phyloP scores from a whole-genome alignment of 371 early-diverging fungal genomes.

The Mucor piriformis region DNA sequence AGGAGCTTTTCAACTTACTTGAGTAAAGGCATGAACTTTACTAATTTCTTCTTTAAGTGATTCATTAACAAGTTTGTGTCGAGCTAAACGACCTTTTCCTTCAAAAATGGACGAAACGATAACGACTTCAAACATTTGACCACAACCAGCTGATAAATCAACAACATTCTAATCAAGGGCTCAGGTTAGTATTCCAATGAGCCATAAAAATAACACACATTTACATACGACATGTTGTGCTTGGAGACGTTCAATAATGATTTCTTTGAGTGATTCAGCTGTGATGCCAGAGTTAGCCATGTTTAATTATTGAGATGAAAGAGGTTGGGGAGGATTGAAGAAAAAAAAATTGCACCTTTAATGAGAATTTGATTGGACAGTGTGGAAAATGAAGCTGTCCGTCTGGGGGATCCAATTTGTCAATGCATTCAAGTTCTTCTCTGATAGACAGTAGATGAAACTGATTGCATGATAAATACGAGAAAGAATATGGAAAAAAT shows the following conservation, averaged over 20 bases:
- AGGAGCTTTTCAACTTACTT: conserved; percentile 53
- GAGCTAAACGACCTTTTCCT: conserved; percentile 69
- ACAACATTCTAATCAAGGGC: conserved; percentile 57
- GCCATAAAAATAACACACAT: too few relatives aligned
- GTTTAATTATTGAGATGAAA: neutral
- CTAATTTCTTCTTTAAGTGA: conserved; percentile 76
- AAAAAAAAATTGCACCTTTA: neutral
- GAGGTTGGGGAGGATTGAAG: neutral
- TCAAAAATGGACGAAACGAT: conserved; percentile 76
- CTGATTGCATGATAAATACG: too few relatives aligned
- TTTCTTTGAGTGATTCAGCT: conserved; percentile 53
- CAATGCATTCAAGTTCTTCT: too few relatives aligned
- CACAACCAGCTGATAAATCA: conserved; percentile 75
- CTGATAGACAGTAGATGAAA: too few relatives aligned
- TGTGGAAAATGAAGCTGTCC: too few relatives aligned
- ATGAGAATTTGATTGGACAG: too few relatives aligned
- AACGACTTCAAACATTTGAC: conserved; percentile 77
- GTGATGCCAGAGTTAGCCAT: conserved; percentile 47
- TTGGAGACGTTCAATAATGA: conserved; percentile 54
- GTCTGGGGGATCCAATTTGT: too few relatives aligned
- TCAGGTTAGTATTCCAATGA: too few relatives aligned
- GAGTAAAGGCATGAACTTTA: conserved; percentile 82
- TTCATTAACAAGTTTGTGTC: conserved; percentile 82
- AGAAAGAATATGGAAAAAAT: too few relatives aligned
- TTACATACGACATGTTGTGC: conserved; percentile 65